Conservation (phyloP, 225 moss, liverwort and hornwort genomes). For the Pleurozium schreberi region DNA sequence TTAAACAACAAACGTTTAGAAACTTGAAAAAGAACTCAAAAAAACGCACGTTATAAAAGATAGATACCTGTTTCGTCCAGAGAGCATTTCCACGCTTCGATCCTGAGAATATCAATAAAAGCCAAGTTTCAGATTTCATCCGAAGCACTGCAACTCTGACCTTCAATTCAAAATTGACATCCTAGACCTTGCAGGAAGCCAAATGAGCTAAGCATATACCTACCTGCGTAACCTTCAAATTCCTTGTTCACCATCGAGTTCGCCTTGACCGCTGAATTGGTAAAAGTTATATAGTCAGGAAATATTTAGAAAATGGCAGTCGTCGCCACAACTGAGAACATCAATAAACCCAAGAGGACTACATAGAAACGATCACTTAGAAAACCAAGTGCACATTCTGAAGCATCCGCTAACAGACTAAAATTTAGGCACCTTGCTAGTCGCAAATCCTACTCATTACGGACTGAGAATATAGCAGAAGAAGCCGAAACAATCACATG, state of each 20-base stretch:
- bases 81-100: constrained; percentile 24
- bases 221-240: constrained; percentile 4
- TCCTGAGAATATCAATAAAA: constrained; percentile 1
- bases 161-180: neutral
- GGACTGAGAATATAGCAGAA: too few relatives aligned
- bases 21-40: neutral
- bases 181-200: neutral
- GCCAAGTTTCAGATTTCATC: neutral
- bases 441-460: neutral
- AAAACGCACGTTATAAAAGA: neutral
- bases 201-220: neutral
- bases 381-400: neutral
- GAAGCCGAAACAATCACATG: neutral
- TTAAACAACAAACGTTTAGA: neutral
- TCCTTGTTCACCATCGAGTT: constrained; percentile 18
- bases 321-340: neutral
- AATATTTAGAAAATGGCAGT: neutral
- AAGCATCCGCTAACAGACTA: neutral
- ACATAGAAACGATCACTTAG: neutral
- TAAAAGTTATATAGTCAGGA: neutral
- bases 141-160: neutral
- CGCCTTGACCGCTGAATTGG: constrained; percentile 17
- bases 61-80: constrained; percentile 35
- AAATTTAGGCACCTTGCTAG: neutral
- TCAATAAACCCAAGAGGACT: neutral